Percentiles rank a stretch among this genome's conserved stretches.
phyloP scores from a whole-genome alignment of 352 stramenopile species.

The Pythium periplocum region DNA sequence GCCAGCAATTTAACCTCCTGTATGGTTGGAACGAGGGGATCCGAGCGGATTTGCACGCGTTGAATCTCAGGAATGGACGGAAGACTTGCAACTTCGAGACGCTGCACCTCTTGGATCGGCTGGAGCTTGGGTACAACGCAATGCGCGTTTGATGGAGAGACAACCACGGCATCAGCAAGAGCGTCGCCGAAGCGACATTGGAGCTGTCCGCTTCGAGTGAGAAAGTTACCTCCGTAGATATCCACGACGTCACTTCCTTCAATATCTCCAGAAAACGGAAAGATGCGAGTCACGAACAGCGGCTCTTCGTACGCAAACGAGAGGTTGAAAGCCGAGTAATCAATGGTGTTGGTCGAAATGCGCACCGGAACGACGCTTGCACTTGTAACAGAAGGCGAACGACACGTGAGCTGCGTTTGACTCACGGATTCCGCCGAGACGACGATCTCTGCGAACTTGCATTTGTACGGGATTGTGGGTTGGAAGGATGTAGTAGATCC shows the following conservation, averaged over 20 bases:
- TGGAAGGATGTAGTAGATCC: conserved; percentile 14
- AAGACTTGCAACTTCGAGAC: conserved; percentile 45
- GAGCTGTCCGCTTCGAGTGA: conserved; percentile 29
- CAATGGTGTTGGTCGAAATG: conserved; percentile 49
- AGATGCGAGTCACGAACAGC: conserved; percentile 48
- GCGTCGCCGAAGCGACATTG: conserved; percentile 87
- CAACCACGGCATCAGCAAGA: conserved; percentile 51
- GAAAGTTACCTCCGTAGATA: conserved; percentile 59
- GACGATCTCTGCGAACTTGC: conserved; percentile 41
- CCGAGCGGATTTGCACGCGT: conserved; percentile 35
- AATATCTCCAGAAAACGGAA: conserved; percentile 58
- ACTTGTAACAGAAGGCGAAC: conserved; percentile 29
- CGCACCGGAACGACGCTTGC: conserved; percentile 30
- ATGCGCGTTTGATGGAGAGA: conserved; percentile 52
- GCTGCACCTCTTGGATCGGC: conserved; percentile 78
- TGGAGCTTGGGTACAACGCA: conserved; percentile 65
- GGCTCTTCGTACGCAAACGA: conserved; percentile 48
- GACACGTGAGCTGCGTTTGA: conserved; percentile 46
- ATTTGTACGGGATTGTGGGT: conserved; percentile 28
- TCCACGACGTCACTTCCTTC: conserved; percentile 47
- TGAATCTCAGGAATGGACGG: conserved; percentile 50
- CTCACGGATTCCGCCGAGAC: conserved; percentile 46
- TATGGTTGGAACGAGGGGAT: conserved; percentile 31
- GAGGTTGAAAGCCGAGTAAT: conserved; percentile 44
- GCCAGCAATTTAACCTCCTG: conserved; percentile 28